Evolutionary conservation across 1,139 yeast genomes (phyloP).

Genomic region (Debaryomyces psychrophilus): DNA sequence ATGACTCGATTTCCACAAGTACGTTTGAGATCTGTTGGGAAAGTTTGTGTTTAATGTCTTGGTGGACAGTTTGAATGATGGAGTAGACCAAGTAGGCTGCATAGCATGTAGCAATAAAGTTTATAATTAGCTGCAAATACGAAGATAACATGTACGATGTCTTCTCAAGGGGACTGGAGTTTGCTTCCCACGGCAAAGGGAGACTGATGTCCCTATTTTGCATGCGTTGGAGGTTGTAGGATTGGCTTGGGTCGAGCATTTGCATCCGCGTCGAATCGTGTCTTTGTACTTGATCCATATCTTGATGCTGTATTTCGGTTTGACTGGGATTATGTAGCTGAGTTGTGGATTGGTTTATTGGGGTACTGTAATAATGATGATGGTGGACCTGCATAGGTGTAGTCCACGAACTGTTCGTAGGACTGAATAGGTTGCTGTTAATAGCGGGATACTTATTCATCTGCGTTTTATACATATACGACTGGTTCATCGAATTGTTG

Average conservation of each 20-base stretch:
- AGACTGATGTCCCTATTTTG: conserved; percentile 18
- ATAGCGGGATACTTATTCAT: conserved; percentile 2
- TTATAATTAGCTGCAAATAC: conserved; percentile 56
- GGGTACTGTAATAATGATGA: conserved; percentile 43
- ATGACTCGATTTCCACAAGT: conserved; percentile 47
- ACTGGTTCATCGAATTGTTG: conserved; percentile 19
- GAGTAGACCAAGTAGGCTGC: conserved; percentile 45
- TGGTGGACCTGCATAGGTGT: conserved; percentile 43
- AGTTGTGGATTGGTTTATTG: conserved; percentile 10
- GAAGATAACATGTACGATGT: conserved; percentile 59
- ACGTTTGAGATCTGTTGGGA: conserved; percentile 41
- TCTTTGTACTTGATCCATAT: neutral
- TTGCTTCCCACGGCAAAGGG: conserved; percentile 55
- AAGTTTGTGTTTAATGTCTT: conserved; percentile 56
- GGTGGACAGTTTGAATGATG: conserved; percentile 49
- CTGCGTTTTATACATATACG: conserved; percentile 21
- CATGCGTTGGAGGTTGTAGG: neutral
- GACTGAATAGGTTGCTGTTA: neutral
- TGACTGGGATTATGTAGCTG: neutral
- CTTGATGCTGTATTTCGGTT: neutral
- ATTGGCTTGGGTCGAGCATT: neutral
- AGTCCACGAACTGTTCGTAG: conserved; percentile 12
- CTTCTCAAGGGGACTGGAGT: conserved; percentile 40
- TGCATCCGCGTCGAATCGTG: neutral
- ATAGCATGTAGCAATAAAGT: conserved; percentile 46